Percentiles rank a stretch among this genome's conserved stretches.
Evolutionary conservation across 106 monocot species (phyloP).

Genomic region (Phalaenopsis equestris): DNA sequence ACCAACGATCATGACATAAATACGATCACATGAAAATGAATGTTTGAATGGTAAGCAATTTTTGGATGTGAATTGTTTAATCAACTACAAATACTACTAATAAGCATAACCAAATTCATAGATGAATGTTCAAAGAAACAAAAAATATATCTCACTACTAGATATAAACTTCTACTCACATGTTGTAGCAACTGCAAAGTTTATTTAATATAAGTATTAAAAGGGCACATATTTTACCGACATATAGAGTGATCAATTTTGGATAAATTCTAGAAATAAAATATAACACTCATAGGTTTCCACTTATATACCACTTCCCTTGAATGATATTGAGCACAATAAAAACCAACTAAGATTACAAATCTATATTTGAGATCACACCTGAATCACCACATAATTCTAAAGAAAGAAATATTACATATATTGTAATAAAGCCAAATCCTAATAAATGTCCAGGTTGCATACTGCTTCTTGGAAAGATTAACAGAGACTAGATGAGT

Average conservation of each 20-base stretch:
- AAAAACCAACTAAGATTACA: not conserved
- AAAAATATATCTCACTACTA: no score
- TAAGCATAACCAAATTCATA: no score
- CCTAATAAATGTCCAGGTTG: constrained; percentile 52
- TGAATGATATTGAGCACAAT: not conserved
- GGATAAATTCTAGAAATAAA: not conserved
- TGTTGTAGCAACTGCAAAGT: no score
- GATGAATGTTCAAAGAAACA: no score
- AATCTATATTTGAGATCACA: constrained; percentile 30
- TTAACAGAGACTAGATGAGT: constrained; percentile 49
- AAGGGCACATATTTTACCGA: no score
- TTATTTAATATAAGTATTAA: no score
- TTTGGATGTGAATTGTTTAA: no score
- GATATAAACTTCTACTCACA: no score
- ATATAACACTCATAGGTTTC: not conserved
- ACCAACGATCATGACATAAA: no score
- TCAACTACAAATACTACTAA: no score
- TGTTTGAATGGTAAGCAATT: no score
- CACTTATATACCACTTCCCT: not conserved
- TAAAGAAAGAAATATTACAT: constrained; percentile 49
- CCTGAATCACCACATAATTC: constrained; percentile 40
- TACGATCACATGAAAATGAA: no score
- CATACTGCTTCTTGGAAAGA: constrained; percentile 53
- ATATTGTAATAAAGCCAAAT: constrained; percentile 52
- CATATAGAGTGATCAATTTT: not conserved